Evolutionary conservation across 176 grass and related monocot genomes (phyloP), one percentile per base, ranked within the genome.

Genomic region (Lolium multiflorum): DNA sequence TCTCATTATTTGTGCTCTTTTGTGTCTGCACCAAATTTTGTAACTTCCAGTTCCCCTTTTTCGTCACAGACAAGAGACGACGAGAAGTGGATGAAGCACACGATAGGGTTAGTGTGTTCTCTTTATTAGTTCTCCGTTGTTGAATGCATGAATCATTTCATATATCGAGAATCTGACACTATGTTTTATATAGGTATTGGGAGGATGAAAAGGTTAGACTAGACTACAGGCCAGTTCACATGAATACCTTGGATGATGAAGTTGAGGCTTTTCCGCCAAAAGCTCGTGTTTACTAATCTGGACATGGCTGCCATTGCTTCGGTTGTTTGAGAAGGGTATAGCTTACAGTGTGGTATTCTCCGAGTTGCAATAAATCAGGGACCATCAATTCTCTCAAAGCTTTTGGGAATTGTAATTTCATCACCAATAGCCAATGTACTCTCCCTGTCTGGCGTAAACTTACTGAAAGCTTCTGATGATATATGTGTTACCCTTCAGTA

Each of bases 211-310:
- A 95, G 85, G 93, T 92, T 65, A 89, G 74, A 50, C 88, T 95
- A 71, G 90, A 85, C 63, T 95, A 92, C 55, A 79, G 90, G 83
- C 90, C 93, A 31, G 90, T 95, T 74, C 93, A 95, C 71, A 86
- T 95, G 93, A 92, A 92, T 69, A 88, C 93, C 64, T 71, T 95
- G 84, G 93, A 95, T 72, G 90, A 88, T 43, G 93, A 92, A 81
- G 47, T 92, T 5, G 73, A 95, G 52, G 70, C 90, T 41, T 86
- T 95, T 83, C 93, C 93, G 5, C 93, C 93, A 44, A 92, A 95
- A 88, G 88, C 88, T 50, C 90, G 93, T 77, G 93, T 95, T 71
- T 95, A 95, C 66, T 92, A 58, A 67, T 74, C 65, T 54, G 38
- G 68, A n/a, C 68, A 20, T 57, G 69, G 22, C 39, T 48, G 68